Evolutionary conservation across 257 asterid genomes (phyloP).

Genomic region (Primulina eburnea): DNA sequence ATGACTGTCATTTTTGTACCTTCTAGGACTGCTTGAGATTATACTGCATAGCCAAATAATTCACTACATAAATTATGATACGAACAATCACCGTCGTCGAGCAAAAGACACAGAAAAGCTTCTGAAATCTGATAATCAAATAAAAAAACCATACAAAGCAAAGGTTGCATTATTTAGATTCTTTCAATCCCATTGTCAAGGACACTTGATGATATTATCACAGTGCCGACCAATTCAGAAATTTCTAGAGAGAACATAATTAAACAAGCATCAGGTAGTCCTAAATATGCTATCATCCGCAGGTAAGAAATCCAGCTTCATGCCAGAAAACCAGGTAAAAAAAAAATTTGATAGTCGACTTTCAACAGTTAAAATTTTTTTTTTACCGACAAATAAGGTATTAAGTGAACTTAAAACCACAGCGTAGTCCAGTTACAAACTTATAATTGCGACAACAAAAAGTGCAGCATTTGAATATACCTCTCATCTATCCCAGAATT

Average conservation of each 20-base stretch:
- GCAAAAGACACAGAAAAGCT: background rate
- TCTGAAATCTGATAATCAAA: background rate
- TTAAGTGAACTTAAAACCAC: no score
- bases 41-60: conserved; percentile 41
- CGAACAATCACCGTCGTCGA: conserved; percentile 6
- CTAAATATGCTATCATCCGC: no score
- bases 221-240: background rate
- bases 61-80: conserved; percentile 12
- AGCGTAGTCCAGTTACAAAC: no score
- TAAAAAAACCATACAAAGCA: background rate
- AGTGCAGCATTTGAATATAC: background rate
- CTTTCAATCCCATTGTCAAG: background rate
- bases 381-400: no score
- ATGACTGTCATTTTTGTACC: conserved; percentile 72
- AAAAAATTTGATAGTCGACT: background rate
- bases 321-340: no score
- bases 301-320: no score
- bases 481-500: background rate
- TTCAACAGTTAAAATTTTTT: background rate
- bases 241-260: no score
- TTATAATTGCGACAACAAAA: no score
- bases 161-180: background rate
- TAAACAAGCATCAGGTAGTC: no score
- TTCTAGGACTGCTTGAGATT: conserved; percentile 24
- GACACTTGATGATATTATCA: background rate